A percentile compares a stretch with the other conserved stretches of the same genome.
Evolutionary conservation across 495 filamentous ascomycete species (phyloP).

Genomic region (Aspergillus leporis): DNA sequence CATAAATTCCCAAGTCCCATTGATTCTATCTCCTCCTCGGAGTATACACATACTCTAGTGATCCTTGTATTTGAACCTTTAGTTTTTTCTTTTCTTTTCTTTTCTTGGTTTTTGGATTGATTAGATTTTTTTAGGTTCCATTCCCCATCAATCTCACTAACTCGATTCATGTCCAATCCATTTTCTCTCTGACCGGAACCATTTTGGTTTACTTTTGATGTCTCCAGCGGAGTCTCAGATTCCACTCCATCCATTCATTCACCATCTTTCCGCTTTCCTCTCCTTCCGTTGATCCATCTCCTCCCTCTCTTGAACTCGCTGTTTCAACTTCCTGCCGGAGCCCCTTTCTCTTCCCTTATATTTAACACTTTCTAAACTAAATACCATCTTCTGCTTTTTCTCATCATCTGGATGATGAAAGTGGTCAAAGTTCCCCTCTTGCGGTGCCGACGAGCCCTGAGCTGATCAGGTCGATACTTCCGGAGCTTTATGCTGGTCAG

Average conservation of each 20-base stretch:
- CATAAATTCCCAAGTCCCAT: too few relatives aligned
- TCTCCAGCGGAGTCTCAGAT: conserved; percentile 5
- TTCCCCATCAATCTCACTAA: conserved; percentile 1
- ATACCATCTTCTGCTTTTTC: not conserved
- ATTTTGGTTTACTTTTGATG: conserved; percentile 5
- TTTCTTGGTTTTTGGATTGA: too few relatives aligned
- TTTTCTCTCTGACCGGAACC: not conserved
- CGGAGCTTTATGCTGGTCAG: conserved; percentile 20
- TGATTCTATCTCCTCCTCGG: not conserved
- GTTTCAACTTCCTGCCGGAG: conserved; percentile 1
- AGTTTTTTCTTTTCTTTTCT: too few relatives aligned
- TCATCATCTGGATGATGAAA: conserved; percentile 18
- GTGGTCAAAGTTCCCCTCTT: conserved; percentile 14
- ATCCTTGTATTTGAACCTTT: conserved; percentile 1
- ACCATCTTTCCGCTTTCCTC: conserved; percentile 7
- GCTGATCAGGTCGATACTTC: conserved; percentile 4
- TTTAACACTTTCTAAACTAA: not conserved
- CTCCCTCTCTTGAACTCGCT: conserved; percentile 1
- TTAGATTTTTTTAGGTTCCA: too few relatives aligned
- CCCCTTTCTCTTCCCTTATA: conserved; percentile 10
- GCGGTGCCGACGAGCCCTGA: conserved; percentile 11
- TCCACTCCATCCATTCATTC: conserved; percentile 8
- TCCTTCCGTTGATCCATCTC: conserved; percentile 7
- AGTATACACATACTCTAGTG: not conserved
- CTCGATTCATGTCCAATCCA: not conserved